Evolutionary conservation across 2,329 filamentous ascomycete species (phyloP), one percentile per base, ranked within the genome.

Genomic region (Colletotrichum graminicola): DNA sequence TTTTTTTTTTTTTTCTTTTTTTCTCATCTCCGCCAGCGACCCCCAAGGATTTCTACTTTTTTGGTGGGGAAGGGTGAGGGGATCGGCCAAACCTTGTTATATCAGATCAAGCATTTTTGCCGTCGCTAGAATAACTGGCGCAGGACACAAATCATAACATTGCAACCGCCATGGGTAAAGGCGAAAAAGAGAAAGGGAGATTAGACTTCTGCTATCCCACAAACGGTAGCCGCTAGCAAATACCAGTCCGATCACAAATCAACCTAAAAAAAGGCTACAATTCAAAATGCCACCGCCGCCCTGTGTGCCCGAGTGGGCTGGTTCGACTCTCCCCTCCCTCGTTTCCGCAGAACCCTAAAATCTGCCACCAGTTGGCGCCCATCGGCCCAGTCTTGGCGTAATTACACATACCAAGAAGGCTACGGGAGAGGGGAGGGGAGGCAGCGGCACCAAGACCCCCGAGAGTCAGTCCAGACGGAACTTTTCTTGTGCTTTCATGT

Each of bases 361-460:
- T 45, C 45, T 47, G 47, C 67, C 62, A 11, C 32, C 11, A 41
- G 49, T 69, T 36, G 66, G 61, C 66, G 66, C 62, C 62, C 36
- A 51, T 64, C 52, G 66, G 2, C 45, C 45, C 41, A 32, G 62
- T n/a, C 67, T 70, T 70, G 67, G 67, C 62, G 55, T 55, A 61
- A 61, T 70, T 47, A 66, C 62, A 70, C 62, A 61, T 70, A 56
- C 67, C 62, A 69, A 66, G 55, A 23, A 61, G 57, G 55, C 62
- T 47, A 60, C 39, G 10, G 29, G 29, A 4, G 29, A 34, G 29
- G 29, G 29, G 29, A 29, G 29, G 36, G 36, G 11, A 39, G 36
- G 54, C 39, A 36, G 66, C 60, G 54, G 66, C 43, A 45, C 66
- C 66, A 65, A 69, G 54, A 52, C 62, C 66, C 45, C 39, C 29